Percentiles rank a stretch among this genome's conserved stretches.
Evolutionary conservation across 768 basidiomycete species (phyloP).

Genomic region (Lyophyllum shimeji): DNA sequence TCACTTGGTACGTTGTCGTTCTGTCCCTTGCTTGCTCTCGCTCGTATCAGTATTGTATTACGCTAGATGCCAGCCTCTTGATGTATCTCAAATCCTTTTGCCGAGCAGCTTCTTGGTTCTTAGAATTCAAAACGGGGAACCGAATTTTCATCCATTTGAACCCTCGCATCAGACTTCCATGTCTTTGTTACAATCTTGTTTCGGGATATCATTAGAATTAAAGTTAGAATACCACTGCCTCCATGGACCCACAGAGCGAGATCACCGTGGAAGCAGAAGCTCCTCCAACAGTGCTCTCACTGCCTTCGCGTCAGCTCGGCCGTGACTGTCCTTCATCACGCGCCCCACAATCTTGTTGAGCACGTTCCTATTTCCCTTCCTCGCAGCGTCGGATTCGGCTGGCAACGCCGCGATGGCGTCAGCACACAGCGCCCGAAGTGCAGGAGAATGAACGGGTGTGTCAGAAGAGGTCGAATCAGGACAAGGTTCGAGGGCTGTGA

Average conservation of each 20-base stretch:
- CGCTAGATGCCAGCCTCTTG: not conserved
- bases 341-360: slow-evolving; percentile 80
- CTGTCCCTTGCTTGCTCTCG: not conserved
- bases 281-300: slow-evolving; percentile 51
- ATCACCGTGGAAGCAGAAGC: slow-evolving; percentile 30
- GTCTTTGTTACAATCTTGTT: not conserved
- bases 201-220: not conserved
- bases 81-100: not conserved
- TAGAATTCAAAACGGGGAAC: not conserved
- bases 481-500: slow-evolving; percentile 37
- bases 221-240: not conserved
- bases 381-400: slow-evolving; percentile 61
- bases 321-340: slow-evolving; percentile 82
- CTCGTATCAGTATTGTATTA: not conserved
- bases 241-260: not conserved
- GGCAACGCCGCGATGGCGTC: slow-evolving; percentile 69
- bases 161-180: not conserved
- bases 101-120: not conserved
- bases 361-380: slow-evolving; percentile 71
- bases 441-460: slow-evolving; percentile 21
- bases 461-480: slow-evolving; percentile 12
- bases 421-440: slow-evolving; percentile 55
- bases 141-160: not conserved
- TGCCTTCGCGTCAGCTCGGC: slow-evolving; percentile 72
- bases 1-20: not conserved